Percentiles rank a stretch among this genome's conserved stretches.
Evolutionary conservation across 2,329 filamentous ascomycete species (phyloP).

Genomic region (Mycocentrospora acerina): DNA sequence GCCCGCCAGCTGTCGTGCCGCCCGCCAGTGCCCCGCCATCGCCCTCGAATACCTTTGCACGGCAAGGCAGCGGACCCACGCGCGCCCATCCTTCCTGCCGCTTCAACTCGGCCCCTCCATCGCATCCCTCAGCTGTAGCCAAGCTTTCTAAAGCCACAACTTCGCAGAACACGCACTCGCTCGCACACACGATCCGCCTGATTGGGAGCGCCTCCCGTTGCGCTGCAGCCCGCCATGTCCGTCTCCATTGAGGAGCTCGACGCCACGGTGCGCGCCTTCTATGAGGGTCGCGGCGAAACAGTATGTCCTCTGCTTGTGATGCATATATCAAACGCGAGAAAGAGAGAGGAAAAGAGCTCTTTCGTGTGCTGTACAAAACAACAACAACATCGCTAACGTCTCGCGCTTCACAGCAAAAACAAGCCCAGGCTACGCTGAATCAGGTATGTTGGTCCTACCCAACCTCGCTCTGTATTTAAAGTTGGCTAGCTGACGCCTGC

Average conservation of each 20-base stretch:
- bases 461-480: slow-evolving; percentile 3
- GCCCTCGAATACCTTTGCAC: slow-evolving; percentile 31
- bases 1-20: slow-evolving; percentile 21
- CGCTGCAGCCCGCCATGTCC: slow-evolving; percentile 54
- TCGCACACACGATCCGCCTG: slow-evolving; percentile 18
- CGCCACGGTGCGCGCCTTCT: slow-evolving; percentile 93
- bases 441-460: slow-evolving; percentile 62
- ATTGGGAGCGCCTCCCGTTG: slow-evolving; percentile 38
- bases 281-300: slow-evolving; percentile 92
- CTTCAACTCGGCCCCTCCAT: slow-evolving; percentile 8
- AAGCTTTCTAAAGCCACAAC: slow-evolving; percentile 25
- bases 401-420: slow-evolving; percentile 73
- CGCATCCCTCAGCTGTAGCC: slow-evolving; percentile 9
- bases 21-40: slow-evolving; percentile 36
- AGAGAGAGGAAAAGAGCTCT: no score
- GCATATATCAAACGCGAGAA: no score
- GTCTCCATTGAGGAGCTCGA: slow-evolving; percentile 91
- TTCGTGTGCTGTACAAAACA: not conserved
- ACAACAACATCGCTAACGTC: slow-evolving; percentile 43
- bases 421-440: slow-evolving; percentile 88
- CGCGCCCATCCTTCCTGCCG: slow-evolving; percentile 16
- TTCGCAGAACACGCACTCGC: slow-evolving; percentile 1
- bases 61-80: slow-evolving; percentile 32
- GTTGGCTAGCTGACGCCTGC: slow-evolving; percentile 20
- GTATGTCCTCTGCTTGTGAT: slow-evolving; percentile 63